Evolutionary conservation across 768 basidiomycete genomes (phyloP), one percentile per base, ranked within the genome.

Genomic region (Suillus americanus): DNA sequence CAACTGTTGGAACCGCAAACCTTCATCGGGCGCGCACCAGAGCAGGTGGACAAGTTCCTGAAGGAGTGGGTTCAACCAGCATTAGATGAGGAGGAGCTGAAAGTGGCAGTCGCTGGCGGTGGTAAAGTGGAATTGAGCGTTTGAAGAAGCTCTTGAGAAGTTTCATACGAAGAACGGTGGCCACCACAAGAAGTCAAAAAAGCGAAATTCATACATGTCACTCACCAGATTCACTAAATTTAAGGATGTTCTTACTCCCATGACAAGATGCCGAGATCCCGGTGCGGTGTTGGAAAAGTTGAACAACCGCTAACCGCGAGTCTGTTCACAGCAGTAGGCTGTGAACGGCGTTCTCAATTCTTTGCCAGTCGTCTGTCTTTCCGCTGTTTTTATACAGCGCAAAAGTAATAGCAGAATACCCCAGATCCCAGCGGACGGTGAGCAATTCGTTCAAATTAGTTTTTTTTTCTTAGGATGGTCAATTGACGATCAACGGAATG

Each of bases 21-120:
- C 62, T 99, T 99, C 76, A 86, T 97, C 56, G 97, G 97, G 2
- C 83, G 96, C 20, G 97, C 97, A 14, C 94, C 97, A 1, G 88
- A 99, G 74, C 97, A 99, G 81, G 96, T 98, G 14, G 93, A 95
- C 75, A 81, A 75, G 63, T 99, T 99, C 77, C 73, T 99, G 64
- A 83, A 78, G 71, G 91, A 95, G 2, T 95, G 92, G 90, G 95
- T 99, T 25, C 77, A 77, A 61, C 95, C 95, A n/a, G 94, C 89
- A 12, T 77, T 98, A 67, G 81, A 74, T n/a, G 83, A 83, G 37
- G 67, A 74, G 33, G 89, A 90, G 69, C 69, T 88, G 41, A 78
- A 83, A 64, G 82, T 80, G 13, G 86, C 84, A 35, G 77, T 92
- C 25, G 74, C 70, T 23, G 79, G 76, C 57, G 83, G 83, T 33